These are phyloP conservation scores for Aurantiochytrium sp. DNA, from an alignment of 108 stramenopile species.

Conservation along the genomic window DNA sequence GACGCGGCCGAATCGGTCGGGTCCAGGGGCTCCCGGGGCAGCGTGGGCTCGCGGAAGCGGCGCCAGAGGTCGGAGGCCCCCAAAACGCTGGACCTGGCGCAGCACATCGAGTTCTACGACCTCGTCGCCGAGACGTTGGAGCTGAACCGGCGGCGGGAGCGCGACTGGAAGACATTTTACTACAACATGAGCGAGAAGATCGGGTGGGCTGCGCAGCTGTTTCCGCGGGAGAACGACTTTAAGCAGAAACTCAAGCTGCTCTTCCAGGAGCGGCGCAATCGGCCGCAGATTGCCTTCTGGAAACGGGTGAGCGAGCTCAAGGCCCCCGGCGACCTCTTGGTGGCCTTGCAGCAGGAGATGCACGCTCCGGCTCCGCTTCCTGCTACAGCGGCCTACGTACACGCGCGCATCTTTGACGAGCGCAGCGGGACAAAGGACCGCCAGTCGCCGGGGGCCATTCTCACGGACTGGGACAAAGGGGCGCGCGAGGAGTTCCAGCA, in stretches of 20 bases:
- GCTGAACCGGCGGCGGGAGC: neutral
- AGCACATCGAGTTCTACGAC: constrained; percentile 5
- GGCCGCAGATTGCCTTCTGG: constrained; percentile 17
- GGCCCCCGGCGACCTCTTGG: neutral
- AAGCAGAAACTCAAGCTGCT: neutral
- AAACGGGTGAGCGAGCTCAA: neutral
- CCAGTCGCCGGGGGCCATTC: neutral
- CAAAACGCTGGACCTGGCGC: neutral
- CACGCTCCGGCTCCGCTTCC: neutral
- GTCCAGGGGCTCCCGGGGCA: neutral
- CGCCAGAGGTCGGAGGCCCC: neutral
- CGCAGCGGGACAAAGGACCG: neutral
- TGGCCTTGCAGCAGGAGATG: neutral
- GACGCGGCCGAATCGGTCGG: neutral
- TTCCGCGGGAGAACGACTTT: neutral
- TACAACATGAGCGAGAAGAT: neutral
- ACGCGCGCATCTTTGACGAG: neutral
- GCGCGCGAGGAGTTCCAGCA: neutral
- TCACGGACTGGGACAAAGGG: neutral
- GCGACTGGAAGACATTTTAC: neutral
- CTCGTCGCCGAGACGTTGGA: neutral
- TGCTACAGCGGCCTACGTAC: neutral
- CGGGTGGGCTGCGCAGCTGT: neutral
- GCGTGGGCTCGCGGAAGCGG: neutral
- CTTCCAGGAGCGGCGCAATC: neutral